Conservation (phyloP, 805 yeast genomes). For the Pichia sporocuriosa region DNA sequence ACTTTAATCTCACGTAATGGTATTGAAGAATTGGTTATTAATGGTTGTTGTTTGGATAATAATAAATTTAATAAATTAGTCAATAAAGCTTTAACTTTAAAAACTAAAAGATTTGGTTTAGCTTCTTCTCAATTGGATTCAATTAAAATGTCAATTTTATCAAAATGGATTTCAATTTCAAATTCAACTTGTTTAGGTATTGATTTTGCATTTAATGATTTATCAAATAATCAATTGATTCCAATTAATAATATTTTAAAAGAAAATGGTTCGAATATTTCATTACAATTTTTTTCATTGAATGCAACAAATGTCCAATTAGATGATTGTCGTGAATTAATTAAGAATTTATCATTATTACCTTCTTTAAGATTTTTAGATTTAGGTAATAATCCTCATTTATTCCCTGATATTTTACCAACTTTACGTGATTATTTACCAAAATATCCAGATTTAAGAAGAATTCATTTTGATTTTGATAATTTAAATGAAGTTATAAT, state of each 20-base stretch:
- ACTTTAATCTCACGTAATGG: conserved; percentile 42
- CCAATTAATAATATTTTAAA: conserved; percentile 40
- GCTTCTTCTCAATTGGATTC: conserved; percentile 45
- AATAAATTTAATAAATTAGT: conserved; percentile 36
- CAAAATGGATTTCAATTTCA: conserved; percentile 41
- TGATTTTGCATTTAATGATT: conserved; percentile 49
- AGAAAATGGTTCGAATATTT: conserved; percentile 19
- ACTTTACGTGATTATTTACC: conserved; percentile 40
- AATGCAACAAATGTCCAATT: conserved; percentile 42
- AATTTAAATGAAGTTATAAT: conserved; percentile 41
- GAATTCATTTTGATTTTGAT: conserved; percentile 51
- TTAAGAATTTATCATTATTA: conserved; percentile 33
- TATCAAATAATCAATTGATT: conserved; percentile 38
- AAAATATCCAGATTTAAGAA: conserved; percentile 35
- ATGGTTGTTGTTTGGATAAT: conserved; percentile 46
- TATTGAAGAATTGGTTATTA: conserved; percentile 50
- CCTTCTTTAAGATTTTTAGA: conserved; percentile 43
- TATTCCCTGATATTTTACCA: conserved; percentile 46
- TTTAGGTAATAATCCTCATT: conserved; percentile 44
- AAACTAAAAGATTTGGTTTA: conserved; percentile 46
- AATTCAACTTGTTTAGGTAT: conserved; percentile 45
- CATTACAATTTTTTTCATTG: conserved; percentile 44
- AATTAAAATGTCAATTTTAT: conserved; percentile 35
- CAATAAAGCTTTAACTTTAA: conserved; percentile 33
- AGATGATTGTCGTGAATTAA: conserved; percentile 33